A percentile compares a stretch with the other conserved stretches of the same genome.
Evolutionary conservation across 257 asterid species (phyloP).

Genomic region (Voacanga thouarsii): DNA sequence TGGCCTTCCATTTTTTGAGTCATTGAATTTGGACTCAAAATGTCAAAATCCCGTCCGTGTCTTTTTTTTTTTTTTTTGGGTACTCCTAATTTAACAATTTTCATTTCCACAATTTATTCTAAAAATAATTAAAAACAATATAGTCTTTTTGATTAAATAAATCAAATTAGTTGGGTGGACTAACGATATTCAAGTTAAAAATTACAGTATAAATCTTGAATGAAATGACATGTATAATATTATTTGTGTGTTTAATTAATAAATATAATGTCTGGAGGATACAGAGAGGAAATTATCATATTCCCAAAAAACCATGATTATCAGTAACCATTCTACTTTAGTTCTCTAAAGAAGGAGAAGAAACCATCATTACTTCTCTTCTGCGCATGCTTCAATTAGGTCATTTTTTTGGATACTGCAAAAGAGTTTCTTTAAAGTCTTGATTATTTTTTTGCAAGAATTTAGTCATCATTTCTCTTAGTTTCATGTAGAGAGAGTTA

Average conservation of each 20-base stretch:
- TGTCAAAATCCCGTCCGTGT: background rate
- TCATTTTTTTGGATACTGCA: conserved; percentile 1
- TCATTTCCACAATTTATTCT: too few species aligned
- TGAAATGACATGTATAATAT: too few species aligned
- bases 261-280: too few species aligned
- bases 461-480: conserved; percentile 5
- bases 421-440: background rate
- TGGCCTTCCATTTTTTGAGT: background rate
- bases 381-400: conserved; percentile 35
- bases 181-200: too few species aligned
- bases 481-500: background rate
- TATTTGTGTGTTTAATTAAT: too few species aligned
- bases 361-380: conserved; percentile 26
- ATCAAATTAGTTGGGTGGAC: too few species aligned
- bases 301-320: conserved; percentile 3
- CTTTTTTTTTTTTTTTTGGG: too few species aligned
- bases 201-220: too few species aligned
- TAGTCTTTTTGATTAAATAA: too few species aligned
- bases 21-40: background rate
- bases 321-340: conserved; percentile 17
- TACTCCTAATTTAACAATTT: too few species aligned
- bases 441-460: background rate
- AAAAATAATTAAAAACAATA: too few species aligned
- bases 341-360: conserved; percentile 7
- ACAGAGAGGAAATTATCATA: background rate